Evolutionary conservation across 768 basidiomycete species (phyloP), one percentile per base, ranked within the genome.

Genomic region (Chalciporus piperatus): DNA sequence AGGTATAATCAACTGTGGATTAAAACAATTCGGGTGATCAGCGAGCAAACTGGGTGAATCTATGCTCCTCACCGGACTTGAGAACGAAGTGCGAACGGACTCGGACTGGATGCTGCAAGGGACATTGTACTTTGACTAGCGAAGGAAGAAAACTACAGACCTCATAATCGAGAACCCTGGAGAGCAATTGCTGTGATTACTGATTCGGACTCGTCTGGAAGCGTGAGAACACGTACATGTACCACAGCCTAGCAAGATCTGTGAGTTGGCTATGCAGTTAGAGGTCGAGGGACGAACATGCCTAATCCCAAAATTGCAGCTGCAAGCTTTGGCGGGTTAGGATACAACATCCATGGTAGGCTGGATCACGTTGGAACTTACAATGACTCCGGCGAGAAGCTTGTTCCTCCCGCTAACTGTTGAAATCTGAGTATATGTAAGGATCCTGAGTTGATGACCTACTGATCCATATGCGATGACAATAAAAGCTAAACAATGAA

Each of bases 381-480:
- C 57, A 2, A 56, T 20, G 17, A 39, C 22, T 20, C 52, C 10
- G 6, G 57, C 52, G 6, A 56, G 8, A 7, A 19, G 6, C 13
- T 47, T 56, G 46, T 56, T 59, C 39, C 45, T 38, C 9, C 43
- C 51, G 43, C 57, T 59, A 19, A 59, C 57, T 59, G 37, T 20
- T 1, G 8, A 30, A 16, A 27, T 23, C 17, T 55, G 22, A 50
- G 2, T 19, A 13, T 35, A 20, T n/a, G 38, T 2, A 1, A 45
- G 16, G 32, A 1, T 14, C 14, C 23, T 8, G 50, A 16, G 7
- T 19, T 10, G 41, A 6, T 13, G 13, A 37, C 59, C 0, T n/a
- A 58, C 59, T 59, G 41, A 59, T 59, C 59, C 59, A 59, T 16
- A 60, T 48, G 23, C 54, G 53, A 22, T 59, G 54, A 12, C 45